Percentiles rank a stretch among this genome's conserved stretches.
Conservation (phyloP, 2,329 filamentous ascomycete genomes). For the Fusarium stilboides region DNA sequence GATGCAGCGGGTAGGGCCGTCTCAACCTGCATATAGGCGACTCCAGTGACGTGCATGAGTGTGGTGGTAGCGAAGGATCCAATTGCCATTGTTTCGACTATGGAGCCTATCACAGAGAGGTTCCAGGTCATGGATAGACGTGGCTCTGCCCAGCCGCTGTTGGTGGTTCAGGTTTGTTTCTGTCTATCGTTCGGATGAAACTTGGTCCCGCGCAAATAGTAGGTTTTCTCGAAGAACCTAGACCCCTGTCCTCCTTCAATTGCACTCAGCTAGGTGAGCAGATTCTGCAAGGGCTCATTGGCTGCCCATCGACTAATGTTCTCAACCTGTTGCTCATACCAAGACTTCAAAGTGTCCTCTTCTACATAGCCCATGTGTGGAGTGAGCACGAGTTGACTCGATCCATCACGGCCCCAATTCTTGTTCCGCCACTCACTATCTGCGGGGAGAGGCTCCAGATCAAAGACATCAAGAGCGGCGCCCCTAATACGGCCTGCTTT, state of each 20-base stretch:
- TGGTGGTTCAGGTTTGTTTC: slow-evolving; percentile 16
- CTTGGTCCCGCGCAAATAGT: slow-evolving; percentile 11
- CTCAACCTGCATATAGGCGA: slow-evolving; percentile 10
- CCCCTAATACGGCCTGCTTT: slow-evolving; percentile 73
- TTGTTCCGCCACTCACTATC: slow-evolving; percentile 78
- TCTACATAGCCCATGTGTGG: slow-evolving; percentile 84
- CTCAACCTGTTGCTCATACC: slow-evolving; percentile 77
- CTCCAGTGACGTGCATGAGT: slow-evolving; percentile 29
- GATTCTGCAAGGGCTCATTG: slow-evolving; percentile 44
- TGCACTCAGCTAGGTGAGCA: slow-evolving; percentile 30
- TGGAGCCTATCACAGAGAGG: slow-evolving; percentile 29
- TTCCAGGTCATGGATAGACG: slow-evolving; percentile 36
- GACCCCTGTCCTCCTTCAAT: slow-evolving; percentile 19
- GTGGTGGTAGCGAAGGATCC: slow-evolving; percentile 17
- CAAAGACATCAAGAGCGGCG: slow-evolving; percentile 81
- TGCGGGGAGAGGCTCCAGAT: slow-evolving; percentile 76
- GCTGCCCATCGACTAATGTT: slow-evolving; percentile 70
- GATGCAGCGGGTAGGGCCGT: slow-evolving; percentile 38
- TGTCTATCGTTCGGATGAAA: slow-evolving; percentile 24
- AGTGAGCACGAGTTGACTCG: slow-evolving; percentile 73
- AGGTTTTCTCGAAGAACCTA: slow-evolving; percentile 26
- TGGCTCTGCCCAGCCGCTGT: slow-evolving; percentile 18
- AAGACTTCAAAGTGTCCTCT: slow-evolving; percentile 72
- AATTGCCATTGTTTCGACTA: slow-evolving; percentile 18
- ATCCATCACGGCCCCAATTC: slow-evolving; percentile 73